Percentiles rank a stretch among this genome's conserved stretches.
Conservation (phyloP, 768 basidiomycete species). For the Chiua virens region DNA sequence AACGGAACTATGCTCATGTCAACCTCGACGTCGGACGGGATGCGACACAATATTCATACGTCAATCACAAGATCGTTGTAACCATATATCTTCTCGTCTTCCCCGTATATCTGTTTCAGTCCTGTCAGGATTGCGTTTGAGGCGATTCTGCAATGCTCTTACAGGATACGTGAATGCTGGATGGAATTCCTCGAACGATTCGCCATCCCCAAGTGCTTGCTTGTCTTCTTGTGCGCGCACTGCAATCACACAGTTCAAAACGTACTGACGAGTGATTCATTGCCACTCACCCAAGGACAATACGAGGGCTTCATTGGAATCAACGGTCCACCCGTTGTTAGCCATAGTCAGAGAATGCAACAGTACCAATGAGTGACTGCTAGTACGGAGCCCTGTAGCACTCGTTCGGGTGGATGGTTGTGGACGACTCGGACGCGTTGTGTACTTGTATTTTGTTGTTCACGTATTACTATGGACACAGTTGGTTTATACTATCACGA, state of each 20-base stretch:
- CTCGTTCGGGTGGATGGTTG: not conserved
- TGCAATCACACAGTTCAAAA: conserved; percentile 27
- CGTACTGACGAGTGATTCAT: not conserved
- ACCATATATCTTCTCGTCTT: conserved; percentile 95
- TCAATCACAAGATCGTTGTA: conserved; percentile 84
- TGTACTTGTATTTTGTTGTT: conserved; percentile 21
- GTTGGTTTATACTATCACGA: conserved; percentile 9
- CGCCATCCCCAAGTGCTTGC: conserved; percentile 52
- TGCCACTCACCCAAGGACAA: conserved; percentile 65
- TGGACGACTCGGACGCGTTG: conserved; percentile 21
- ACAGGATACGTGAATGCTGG: conserved; percentile 96
- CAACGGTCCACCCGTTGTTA: conserved; percentile 64
- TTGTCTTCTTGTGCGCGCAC: conserved; percentile 73
- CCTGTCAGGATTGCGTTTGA: conserved; percentile 4
- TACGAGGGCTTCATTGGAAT: conserved; percentile 75
- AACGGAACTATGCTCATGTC: conserved; percentile 55
- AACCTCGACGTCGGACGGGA: not conserved
- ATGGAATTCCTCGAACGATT: conserved; percentile 67
- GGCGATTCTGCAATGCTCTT: conserved; percentile 23
- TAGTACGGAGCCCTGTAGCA: not conserved
- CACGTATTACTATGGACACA: not conserved
- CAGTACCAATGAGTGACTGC: not conserved
- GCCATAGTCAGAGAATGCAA: conserved; percentile 17
- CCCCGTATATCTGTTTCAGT: conserved; percentile 77
- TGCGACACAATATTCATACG: conserved; percentile 45